Percentiles rank a stretch among this genome's conserved stretches.
phyloP scores from a whole-genome alignment of 2,329 filamentous ascomycete genomes.

The Botrytis tulipae region DNA sequence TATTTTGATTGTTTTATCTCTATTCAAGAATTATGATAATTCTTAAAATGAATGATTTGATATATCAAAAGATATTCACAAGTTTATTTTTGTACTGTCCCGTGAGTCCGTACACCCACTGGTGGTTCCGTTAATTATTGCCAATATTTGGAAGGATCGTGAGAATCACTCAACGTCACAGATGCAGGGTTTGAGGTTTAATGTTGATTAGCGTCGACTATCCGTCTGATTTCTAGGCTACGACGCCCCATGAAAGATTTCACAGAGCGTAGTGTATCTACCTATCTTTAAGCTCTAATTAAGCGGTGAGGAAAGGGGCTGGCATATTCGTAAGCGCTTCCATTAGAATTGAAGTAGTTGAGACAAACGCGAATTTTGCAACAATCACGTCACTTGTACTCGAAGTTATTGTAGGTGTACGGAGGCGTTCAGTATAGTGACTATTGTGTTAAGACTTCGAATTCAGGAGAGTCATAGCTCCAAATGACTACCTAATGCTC shows the following conservation, averaged over 20 bases:
- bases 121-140: neutral
- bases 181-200: neutral
- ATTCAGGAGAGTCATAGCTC: neutral
- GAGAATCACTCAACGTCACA: neutral
- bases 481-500: neutral
- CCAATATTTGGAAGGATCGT: neutral
- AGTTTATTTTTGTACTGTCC: too few species aligned
- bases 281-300: neutral
- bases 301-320: neutral
- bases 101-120: too few species aligned
- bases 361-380: neutral
- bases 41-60: too few species aligned
- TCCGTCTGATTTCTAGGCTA: neutral
- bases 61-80: too few species aligned
- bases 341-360: neutral
- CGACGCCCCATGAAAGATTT: too few species aligned
- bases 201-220: neutral
- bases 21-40: too few species aligned
- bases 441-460: neutral
- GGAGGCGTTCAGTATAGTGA: neutral
- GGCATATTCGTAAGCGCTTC: neutral
- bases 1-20: too few species aligned
- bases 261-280: neutral
- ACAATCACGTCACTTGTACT: neutral
- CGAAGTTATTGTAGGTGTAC: neutral